Base-by-base conservation (phyloP, 352 stramenopile genomes). In the Phytophthora constricta region DNA sequence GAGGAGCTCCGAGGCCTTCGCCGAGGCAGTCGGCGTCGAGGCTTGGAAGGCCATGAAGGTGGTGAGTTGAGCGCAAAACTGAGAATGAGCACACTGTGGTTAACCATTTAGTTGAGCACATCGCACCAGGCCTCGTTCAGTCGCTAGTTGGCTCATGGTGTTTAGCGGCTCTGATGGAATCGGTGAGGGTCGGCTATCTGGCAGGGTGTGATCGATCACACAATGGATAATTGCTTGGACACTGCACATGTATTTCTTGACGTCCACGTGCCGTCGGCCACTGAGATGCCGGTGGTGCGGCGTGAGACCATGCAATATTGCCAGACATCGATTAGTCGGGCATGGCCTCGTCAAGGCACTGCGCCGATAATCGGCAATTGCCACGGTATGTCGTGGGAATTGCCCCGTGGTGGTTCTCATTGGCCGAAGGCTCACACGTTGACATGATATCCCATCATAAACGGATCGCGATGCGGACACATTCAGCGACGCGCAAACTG, bases 21-120 rank as follows among this genome's bases (percentile, higher is more conserved):
- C 28, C 33, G 42, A 48, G 20, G 23, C 33, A 19, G 49, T 41
- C n/a, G 25, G 49, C 9, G 56, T 56, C 46, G 49, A 34, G 3
- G 63, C 31, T 65, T 71, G 63, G 63, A 58, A 58, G 5, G 34
- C 27, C 63, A 71, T 71, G 57, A n/a, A 23, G 26, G 53, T 41
- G 31, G 31, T 11, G 22, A 31, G 31, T 58, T 37, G 52, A 31
- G 16, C 2, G 48, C 19, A 60, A 60, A 66, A 48, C 39, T 39
- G 42, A 59, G 48, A 66, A 54, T 66, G 58, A 54, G 10, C 20
- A 23, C 25, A 31, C 34, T 39, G n/a, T 16, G 28, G 31, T 2
- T 4, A 53, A 37, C n/a, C n/a, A n/a, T n/a, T n/a, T n/a, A n/a
- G n/a, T n/a, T n/a, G 11, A 27, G 46, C 16, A n/a, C 19, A 47